Percentiles rank a stretch among this genome's conserved stretches.
Conservation (phyloP, 352 stramenopile species). For the Aphanomyces astaci region DNA sequence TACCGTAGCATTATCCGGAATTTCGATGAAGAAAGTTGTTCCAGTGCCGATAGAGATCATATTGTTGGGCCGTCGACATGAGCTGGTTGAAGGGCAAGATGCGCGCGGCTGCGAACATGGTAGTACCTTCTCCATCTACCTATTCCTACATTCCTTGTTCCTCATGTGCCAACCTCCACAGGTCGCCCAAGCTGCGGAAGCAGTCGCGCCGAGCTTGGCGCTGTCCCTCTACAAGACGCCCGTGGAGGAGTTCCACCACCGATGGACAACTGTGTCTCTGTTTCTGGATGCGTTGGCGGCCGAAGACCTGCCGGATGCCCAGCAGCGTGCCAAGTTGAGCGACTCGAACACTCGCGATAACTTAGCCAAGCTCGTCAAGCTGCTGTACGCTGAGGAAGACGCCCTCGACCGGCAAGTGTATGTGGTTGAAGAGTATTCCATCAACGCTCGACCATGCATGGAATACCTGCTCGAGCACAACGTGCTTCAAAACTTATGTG, state of each 20-base stretch:
- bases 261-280: conserved; percentile 64
- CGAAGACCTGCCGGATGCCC: conserved; percentile 49
- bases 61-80: conserved; percentile 23
- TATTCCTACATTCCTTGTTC: neutral
- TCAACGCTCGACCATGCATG: conserved; percentile 28
- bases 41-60: neutral
- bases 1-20: neutral
- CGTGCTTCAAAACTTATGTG: conserved; percentile 70
- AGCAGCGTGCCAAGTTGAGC: conserved; percentile 67
- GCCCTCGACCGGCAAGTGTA: conserved; percentile 61
- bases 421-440: conserved; percentile 29
- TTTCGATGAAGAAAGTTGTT: neutral
- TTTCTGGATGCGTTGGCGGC: conserved; percentile 68
- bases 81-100: conserved; percentile 77
- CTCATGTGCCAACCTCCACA: neutral
- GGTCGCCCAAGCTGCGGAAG: conserved; percentile 66
- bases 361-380: conserved; percentile 75
- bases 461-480: conserved; percentile 82
- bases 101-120: conserved; percentile 60
- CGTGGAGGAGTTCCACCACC: conserved; percentile 79
- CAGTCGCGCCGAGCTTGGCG: conserved; percentile 50
- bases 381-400: conserved; percentile 81
- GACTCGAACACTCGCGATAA: conserved; percentile 77
- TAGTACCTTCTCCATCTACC: conserved; percentile 38
- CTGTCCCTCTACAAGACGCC: conserved; percentile 62